phyloP scores from a whole-genome alignment of 306 rosid genomes.

The Sindora glabra region DNA sequence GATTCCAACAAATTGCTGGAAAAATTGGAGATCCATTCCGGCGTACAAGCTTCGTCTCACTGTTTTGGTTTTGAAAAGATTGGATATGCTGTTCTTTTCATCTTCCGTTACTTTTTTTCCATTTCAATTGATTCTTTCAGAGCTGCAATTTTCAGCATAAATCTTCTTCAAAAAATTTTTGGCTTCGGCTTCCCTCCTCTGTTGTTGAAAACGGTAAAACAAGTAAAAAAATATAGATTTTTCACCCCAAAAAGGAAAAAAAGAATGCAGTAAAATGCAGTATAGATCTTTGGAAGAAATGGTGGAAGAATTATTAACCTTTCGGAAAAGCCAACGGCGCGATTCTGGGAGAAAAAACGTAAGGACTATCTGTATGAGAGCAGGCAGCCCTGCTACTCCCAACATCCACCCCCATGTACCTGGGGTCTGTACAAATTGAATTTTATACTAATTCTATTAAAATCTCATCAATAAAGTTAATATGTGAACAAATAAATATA shows the following conservation, averaged over 20 bases:
- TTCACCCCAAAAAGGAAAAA: no score
- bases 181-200: conserved; percentile 48
- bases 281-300: no score
- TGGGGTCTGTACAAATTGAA: conserved; percentile 27
- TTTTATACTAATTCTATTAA: not conserved
- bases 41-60: conserved; percentile 49
- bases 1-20: conserved; percentile 58
- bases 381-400: conserved; percentile 60
- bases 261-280: no score
- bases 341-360: conserved; percentile 59
- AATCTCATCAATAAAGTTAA: no score
- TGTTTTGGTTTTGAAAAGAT: conserved; percentile 28
- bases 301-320: conserved; percentile 19
- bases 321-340: conserved; percentile 60
- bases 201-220: not conserved
- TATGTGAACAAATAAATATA: no score
- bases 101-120: conserved; percentile 16
- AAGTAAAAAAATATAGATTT: not conserved
- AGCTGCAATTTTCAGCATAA: conserved; percentile 25
- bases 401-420: conserved; percentile 80
- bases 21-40: conserved; percentile 52
- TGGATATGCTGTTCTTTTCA: conserved; percentile 13
- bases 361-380: conserved; percentile 25
- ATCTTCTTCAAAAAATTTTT: conserved; percentile 30
- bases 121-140: conserved; percentile 34